phyloP scores from a whole-genome alignment of 257 asterid genomes.

The Petunia axillaris region DNA sequence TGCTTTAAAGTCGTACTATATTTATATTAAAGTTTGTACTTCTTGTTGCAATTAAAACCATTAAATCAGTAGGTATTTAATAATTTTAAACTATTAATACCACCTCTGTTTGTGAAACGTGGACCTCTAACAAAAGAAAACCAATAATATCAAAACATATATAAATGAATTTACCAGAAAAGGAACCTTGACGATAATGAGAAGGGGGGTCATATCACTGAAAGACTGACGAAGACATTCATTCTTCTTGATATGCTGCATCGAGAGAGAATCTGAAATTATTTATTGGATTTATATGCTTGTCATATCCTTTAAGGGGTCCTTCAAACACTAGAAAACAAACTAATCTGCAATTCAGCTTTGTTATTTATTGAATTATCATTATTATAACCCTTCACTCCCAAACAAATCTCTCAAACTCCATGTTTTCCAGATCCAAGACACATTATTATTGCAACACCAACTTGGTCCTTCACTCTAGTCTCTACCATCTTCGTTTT shows the following conservation, averaged over 20 bases:
- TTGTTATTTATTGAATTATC: slow-evolving; percentile 19
- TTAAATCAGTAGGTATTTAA: neutral
- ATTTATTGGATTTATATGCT: neutral
- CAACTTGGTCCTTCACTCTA: slow-evolving; percentile 21
- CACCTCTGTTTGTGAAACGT: too few relatives aligned
- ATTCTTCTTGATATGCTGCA: slow-evolving; percentile 38
- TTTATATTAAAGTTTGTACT: neutral
- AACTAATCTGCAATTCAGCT: slow-evolving; percentile 32
- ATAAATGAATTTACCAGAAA: slow-evolving; percentile 20
- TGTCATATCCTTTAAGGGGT: slow-evolving; percentile 22
- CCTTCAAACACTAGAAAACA: slow-evolving; percentile 47
- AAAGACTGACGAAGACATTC: slow-evolving; percentile 45
- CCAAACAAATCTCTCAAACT: slow-evolving; percentile 35
- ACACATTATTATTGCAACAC: slow-evolving; percentile 34
- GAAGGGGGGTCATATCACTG: slow-evolving; percentile 17
- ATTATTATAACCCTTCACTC: neutral
- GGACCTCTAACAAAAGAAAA: neutral
- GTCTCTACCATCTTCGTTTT: neutral
- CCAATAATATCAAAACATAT: neutral
- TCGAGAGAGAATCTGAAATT: slow-evolving; percentile 33
- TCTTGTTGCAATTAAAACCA: neutral
- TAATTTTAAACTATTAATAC: too few relatives aligned
- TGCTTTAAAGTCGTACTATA: neutral
- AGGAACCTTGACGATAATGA: slow-evolving; percentile 16
- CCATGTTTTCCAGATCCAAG: slow-evolving; percentile 41